Evolutionary conservation across 352 stramenopile genomes (phyloP).

Genomic region (Globisporangium okanoganense): DNA sequence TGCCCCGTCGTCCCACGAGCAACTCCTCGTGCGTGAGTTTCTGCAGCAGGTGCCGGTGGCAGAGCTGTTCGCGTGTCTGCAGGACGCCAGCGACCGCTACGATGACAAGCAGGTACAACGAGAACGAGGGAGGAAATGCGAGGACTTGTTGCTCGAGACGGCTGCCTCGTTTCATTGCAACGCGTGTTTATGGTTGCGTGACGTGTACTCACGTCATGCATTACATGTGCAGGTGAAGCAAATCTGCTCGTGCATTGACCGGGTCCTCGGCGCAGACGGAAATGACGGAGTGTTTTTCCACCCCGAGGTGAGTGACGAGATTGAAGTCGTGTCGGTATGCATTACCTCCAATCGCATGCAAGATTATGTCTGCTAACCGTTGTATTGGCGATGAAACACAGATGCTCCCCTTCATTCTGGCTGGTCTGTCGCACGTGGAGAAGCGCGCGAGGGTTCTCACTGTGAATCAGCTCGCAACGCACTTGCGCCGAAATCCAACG

Average conservation of each 20-base stretch:
- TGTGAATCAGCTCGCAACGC: slow-evolving; percentile 64
- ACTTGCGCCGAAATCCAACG: slow-evolving; percentile 49
- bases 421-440: slow-evolving; percentile 62
- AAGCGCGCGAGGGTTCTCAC: slow-evolving; percentile 57
- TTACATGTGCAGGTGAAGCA: slow-evolving; percentile 47
- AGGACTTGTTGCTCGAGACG: background rate
- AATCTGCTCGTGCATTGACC: slow-evolving; percentile 74
- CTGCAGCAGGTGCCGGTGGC: slow-evolving; percentile 59
- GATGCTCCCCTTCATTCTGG: slow-evolving; percentile 72
- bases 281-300: slow-evolving; percentile 69
- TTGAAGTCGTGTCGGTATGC: background rate
- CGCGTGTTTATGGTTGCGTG: background rate
- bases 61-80: slow-evolving; percentile 67
- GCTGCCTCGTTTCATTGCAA: background rate
- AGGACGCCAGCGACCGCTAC: slow-evolving; percentile 65
- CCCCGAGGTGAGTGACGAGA: slow-evolving; percentile 28
- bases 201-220: too few relatives aligned
- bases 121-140: background rate
- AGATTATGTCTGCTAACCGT: background rate
- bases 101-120: slow-evolving; percentile 50
- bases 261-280: slow-evolving; percentile 51
- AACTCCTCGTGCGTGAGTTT: slow-evolving; percentile 56
- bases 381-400: slow-evolving; percentile 14
- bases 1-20: slow-evolving; percentile 36
- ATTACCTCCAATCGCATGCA: background rate